Conservation (phyloP, 1,139 yeast genomes). For the Candida tropicalis region DNA sequence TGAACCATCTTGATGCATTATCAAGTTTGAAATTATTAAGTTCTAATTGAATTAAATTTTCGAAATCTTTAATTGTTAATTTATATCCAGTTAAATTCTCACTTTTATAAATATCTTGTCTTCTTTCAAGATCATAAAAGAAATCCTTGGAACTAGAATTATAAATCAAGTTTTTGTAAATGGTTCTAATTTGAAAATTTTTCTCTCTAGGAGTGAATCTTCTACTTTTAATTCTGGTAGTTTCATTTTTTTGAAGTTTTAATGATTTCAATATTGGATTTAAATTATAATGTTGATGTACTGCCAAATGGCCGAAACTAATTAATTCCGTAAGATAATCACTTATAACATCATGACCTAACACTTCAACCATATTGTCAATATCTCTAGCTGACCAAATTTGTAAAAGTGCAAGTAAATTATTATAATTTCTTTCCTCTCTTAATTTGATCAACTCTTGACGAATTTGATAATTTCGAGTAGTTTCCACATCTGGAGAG, state of each 20-base stretch:
- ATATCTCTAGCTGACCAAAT: slow-evolving; percentile 25
- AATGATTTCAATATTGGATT: slow-evolving; percentile 13
- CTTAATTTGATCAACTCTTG: slow-evolving; percentile 12
- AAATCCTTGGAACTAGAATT: slow-evolving; percentile 19
- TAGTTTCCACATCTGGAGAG: background rate
- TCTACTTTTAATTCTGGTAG: background rate
- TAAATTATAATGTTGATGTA: slow-evolving; percentile 7
- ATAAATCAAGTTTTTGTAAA: slow-evolving; percentile 32
- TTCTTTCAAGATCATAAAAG: slow-evolving; percentile 24
- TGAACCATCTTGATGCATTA: slow-evolving; percentile 45
- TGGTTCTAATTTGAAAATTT: slow-evolving; percentile 26
- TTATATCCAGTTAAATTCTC: slow-evolving; percentile 23
- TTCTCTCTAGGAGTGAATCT: background rate
- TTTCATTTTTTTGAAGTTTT: background rate
- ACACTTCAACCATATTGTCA: slow-evolving; percentile 25
- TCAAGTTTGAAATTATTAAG: slow-evolving; percentile 38
- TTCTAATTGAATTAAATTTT: slow-evolving; percentile 41
- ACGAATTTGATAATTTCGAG: slow-evolving; percentile 11
- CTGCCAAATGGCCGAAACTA: slow-evolving; percentile 1
- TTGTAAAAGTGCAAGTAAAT: slow-evolving; percentile 12
- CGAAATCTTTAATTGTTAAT: slow-evolving; percentile 35
- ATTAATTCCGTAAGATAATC: slow-evolving; percentile 13
- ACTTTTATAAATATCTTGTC: slow-evolving; percentile 24
- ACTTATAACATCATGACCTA: slow-evolving; percentile 28
- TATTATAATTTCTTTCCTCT: slow-evolving; percentile 10